Base-by-base conservation (phyloP, 495 filamentous ascomycete species). In the Aspergillus indologenus region DNA sequence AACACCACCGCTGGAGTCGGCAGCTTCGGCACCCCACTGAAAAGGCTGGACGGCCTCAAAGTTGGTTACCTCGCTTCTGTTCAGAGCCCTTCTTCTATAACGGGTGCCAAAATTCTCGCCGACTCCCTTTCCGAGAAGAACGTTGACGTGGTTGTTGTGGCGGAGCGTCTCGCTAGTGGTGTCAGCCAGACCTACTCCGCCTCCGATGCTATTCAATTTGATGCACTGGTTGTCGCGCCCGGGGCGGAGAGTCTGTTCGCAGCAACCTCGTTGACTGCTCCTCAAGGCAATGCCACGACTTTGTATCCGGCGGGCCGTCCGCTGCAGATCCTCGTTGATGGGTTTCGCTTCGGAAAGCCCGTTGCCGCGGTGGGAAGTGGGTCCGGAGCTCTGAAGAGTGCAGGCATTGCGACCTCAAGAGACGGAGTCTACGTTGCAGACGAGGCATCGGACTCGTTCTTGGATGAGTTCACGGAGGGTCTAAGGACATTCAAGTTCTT, bases 301-400 rank as follows among this genome's bases (percentile, higher is more conserved):
- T 69, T 90, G 21, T 91, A 80, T 67, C 88, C 89, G 0, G 75
- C 79, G 11, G 83, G 84, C 0, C 77, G 87, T 0, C 89, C 78
- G 69, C 58, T 79, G 6, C 81, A 89, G 73, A 87, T 91, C 45
- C 67, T 91, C 21, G 56, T 72, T n/a, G 81, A 85, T 71, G 87
- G 77, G 0, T 92, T 83, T 75, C 72, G 81, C 1, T 91, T 84
- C 72, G 89, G 88, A 6, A 92, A 92, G 80, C 83, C 89, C 0
- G 79, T 92, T 43, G 86, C 71, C 5, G 85, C 81, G 1, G 57
- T 90, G 1, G 88, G 88, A 0, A 71, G 65, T 45, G 78, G 66
- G 0, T 61, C 60, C 42, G 65, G 55, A 6, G 80, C 75, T 19
- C 68, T 90, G 7, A 50, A 62, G 3, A 61, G 69, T 5, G 77